phyloP scores from a whole-genome alignment of 2,329 filamentous ascomycete species.

The Biscogniauxia sp. region DNA sequence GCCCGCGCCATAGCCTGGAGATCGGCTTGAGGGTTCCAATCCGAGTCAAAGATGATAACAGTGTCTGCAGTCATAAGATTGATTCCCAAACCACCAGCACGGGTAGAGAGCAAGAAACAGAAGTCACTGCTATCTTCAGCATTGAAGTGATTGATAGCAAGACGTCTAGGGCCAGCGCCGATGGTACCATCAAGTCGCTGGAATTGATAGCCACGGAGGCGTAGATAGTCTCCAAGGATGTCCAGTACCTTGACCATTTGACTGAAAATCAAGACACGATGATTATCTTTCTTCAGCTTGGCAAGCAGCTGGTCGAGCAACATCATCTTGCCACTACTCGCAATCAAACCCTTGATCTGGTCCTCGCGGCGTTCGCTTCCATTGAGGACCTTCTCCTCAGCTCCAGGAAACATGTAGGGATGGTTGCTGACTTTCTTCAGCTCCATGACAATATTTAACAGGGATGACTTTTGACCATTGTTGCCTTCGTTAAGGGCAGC shows the following conservation, averaged over 20 bases:
- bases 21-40: slow-evolving; percentile 99
- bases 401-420: slow-evolving; percentile 94
- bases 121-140: slow-evolving; percentile 95
- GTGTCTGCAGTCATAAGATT: slow-evolving; percentile 99
- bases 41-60: slow-evolving; percentile 95
- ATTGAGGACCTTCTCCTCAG: slow-evolving; percentile 82
- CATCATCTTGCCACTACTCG: slow-evolving; percentile 99
- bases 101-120: slow-evolving; percentile 90
- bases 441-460: slow-evolving; percentile 99
- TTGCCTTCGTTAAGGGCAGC: slow-evolving; percentile 87
- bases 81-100: slow-evolving; percentile 96
- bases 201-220: slow-evolving; percentile 89
- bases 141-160: slow-evolving; percentile 98
- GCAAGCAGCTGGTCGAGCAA: slow-evolving; percentile 90
- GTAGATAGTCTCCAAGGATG: slow-evolving; percentile 90
- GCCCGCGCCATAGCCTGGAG: slow-evolving; percentile 97
- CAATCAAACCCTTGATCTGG: slow-evolving; percentile 86
- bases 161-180: slow-evolving; percentile 77
- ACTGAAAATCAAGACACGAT: slow-evolving; percentile 96
- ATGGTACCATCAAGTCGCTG: slow-evolving; percentile 96
- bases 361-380: slow-evolving; percentile 83
- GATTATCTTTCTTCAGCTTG: slow-evolving; percentile 89
- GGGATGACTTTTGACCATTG: slow-evolving; percentile 87
- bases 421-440: slow-evolving; percentile 99
- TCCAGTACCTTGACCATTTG: slow-evolving; percentile 99